Conservation (phyloP, 768 basidiomycete genomes). For the Gautieria morchelliformis region DNA sequence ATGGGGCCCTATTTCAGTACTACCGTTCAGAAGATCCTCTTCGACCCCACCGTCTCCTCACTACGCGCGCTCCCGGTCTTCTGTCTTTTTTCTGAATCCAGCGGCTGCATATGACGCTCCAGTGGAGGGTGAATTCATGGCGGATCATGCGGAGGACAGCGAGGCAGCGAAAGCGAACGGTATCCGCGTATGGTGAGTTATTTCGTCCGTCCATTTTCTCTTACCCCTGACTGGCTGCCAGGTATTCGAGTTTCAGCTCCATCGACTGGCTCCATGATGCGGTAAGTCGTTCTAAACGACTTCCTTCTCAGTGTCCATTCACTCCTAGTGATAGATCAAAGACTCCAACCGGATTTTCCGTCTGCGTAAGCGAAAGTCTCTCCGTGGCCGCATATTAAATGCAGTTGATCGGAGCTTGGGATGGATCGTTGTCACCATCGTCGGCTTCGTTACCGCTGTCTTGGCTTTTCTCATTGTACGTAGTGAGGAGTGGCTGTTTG, state of each 20-base stretch:
- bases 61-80: constrained; percentile 24
- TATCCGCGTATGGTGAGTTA: constrained; percentile 62
- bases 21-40: constrained; percentile 25
- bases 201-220: not conserved
- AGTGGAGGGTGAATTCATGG: constrained; percentile 24
- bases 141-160: constrained; percentile 20
- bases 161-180: constrained; percentile 70
- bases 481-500: constrained; percentile 83
- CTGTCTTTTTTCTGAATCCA: constrained; percentile 13
- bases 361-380: constrained; percentile 59
- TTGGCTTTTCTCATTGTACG: constrained; percentile 82
- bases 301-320: constrained; percentile 9
- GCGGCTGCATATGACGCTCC: constrained; percentile 49
- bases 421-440: constrained; percentile 82
- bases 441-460: constrained; percentile 79
- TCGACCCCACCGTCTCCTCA: constrained; percentile 30
- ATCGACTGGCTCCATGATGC: constrained; percentile 97
- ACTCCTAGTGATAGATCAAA: constrained; percentile 49
- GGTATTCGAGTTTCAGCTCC: constrained; percentile 76
- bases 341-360: constrained; percentile 75
- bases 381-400: constrained; percentile 55
- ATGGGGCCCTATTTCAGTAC: constrained; percentile 27
- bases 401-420: constrained; percentile 71
- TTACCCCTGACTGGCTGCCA: not conserved
- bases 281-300: constrained; percentile 20